Evolutionary conservation across 345 rosid genomes (phyloP).

Genomic region (Rubroshorea leprosula): DNA sequence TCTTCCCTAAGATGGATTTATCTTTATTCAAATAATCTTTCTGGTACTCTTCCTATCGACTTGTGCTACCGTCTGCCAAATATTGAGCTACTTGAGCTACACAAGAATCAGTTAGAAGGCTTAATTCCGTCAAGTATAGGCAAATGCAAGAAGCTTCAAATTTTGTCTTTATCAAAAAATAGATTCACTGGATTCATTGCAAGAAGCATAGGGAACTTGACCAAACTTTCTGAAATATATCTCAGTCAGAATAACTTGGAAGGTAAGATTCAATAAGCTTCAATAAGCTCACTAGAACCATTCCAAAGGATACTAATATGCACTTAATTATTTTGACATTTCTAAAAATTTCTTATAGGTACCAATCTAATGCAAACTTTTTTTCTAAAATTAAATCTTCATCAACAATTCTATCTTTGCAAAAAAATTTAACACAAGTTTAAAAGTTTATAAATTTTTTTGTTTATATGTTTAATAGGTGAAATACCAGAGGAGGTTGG

Average conservation of each 20-base stretch:
- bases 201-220: not conserved
- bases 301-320: too few relatives aligned
- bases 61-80: not conserved
- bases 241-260: not conserved
- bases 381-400: too few relatives aligned
- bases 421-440: too few relatives aligned
- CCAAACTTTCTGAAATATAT: not conserved
- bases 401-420: too few relatives aligned
- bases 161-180: not conserved
- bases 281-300: too few relatives aligned
- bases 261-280: not conserved
- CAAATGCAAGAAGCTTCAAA: too few relatives aligned
- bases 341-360: too few relatives aligned
- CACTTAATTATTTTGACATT: too few relatives aligned
- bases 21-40: not conserved
- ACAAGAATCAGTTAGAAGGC: not conserved
- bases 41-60: slow-evolving; percentile 5
- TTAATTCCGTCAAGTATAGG: slow-evolving; percentile 1
- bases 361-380: too few relatives aligned
- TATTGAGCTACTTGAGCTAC: not conserved
- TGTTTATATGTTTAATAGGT: too few relatives aligned
- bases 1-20: not conserved
- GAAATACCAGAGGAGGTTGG: slow-evolving; percentile 16
- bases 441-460: not conserved
- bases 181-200: not conserved